Base-by-base conservation (phyloP, 805 yeast species). In the Metschnikowia noctiluminum region DNA sequence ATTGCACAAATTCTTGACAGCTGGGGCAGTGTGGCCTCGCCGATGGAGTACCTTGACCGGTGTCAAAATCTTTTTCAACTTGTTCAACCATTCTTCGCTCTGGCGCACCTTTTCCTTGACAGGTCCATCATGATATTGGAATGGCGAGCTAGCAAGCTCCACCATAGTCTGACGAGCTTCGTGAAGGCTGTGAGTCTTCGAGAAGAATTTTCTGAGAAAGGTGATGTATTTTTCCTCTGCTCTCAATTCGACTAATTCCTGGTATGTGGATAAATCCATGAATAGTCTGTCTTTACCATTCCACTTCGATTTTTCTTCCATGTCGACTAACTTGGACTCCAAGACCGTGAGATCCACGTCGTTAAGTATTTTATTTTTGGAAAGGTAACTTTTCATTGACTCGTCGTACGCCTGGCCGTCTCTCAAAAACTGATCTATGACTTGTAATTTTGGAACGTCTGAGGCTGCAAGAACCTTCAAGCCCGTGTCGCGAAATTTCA, bases 381-480 rank as follows among this genome's bases (percentile, higher is more conserved):
- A 31, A 28, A 66, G 50, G 50, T 62, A 60, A 2, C 48, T 34
- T 27, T 41, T 30, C 28, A 62, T 54, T 13, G 57, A 43, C 1
- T 45, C 44, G 27, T 68, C 61, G 38, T 66, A 62, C 6, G 28
- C 40, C 14, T 62, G 55, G 36, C 76, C 71, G 7, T 54, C 49
- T 12, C 42, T 48, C 36, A 71, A 54, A 42, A 64, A 62, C 9
- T 45, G 16, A 36, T 62, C 63, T 3, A 68, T 54, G 6, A 49
- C 46, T n/a, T 51, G 38, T 28, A 67, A 49, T 67, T 30, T 65
- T 55, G 79, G 62, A 15, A 68, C 48, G 26, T 71, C 72, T 11
- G 71, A 60, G 6, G 37, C 39, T 1, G 69, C 62, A 34, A 73
- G 57, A 5, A 66, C 54, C 21, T 56, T 45, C 15, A 60, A 37